A percentile compares a stretch with the other conserved stretches of the same genome.
Evolutionary conservation across 2,329 filamentous ascomycete species (phyloP).

Genomic region (Colletotrichum sp.): DNA sequence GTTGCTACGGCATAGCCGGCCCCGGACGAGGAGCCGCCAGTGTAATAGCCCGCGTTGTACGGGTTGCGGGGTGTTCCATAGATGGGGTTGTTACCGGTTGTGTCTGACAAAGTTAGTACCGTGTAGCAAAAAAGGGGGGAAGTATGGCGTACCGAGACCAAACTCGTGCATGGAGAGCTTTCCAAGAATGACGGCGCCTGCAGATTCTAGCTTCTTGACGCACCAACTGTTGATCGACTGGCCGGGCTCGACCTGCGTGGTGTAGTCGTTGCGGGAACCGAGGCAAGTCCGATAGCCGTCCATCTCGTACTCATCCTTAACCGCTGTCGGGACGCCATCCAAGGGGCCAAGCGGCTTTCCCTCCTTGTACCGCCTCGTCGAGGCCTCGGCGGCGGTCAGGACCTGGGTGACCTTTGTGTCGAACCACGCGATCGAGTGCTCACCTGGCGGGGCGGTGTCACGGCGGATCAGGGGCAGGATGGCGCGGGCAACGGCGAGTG

Average conservation of each 20-base stretch:
- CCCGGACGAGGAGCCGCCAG: conserved; percentile 78
- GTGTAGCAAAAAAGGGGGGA: neutral
- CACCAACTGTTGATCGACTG: conserved; percentile 67
- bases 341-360: conserved; percentile 66
- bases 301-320: conserved; percentile 80
- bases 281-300: conserved; percentile 74
- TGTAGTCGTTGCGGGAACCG: conserved; percentile 67
- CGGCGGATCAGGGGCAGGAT: conserved; percentile 51
- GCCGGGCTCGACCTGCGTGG: conserved; percentile 43
- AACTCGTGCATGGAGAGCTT: conserved; percentile 76
- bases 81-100: conserved; percentile 76
- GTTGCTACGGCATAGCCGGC: conserved; percentile 73
- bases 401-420: conserved; percentile 46
- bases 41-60: conserved; percentile 75
- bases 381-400: conserved; percentile 46
- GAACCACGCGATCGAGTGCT: conserved; percentile 49
- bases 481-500: conserved; percentile 47
- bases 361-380: conserved; percentile 52
- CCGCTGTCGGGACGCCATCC: conserved; percentile 75
- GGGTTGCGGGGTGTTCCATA: conserved; percentile 80
- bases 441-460: conserved; percentile 38
- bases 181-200: conserved; percentile 47
- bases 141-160: conserved; percentile 61
- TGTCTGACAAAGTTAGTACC: conserved; percentile 47
- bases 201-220: conserved; percentile 71